A percentile compares a stretch with the other conserved stretches of the same genome.
Conservation (phyloP, 2,329 filamentous ascomycete species). For the Niveomyces coronatus region DNA sequence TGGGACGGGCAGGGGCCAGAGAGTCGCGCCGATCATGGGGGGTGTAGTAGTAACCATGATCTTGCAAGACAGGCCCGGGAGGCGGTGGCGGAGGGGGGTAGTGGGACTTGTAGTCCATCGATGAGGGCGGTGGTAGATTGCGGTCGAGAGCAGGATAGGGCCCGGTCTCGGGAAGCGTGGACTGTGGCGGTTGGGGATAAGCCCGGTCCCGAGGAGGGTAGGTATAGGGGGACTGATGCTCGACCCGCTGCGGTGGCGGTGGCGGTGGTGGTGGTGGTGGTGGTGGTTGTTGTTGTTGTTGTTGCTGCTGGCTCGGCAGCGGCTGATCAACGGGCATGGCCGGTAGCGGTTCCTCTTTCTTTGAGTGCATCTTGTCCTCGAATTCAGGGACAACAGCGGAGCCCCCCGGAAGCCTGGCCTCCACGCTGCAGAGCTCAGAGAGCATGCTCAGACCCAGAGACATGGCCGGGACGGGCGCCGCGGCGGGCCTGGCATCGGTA, state of each 20-base stretch:
- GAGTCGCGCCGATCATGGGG: conserved; percentile 21
- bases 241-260: no score
- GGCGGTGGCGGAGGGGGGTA: conserved; percentile 11
- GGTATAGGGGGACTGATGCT: conserved; percentile 3
- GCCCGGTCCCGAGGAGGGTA: conserved; percentile 7
- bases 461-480: conserved; percentile 17
- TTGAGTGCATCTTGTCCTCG: conserved; percentile 7
- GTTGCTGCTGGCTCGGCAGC: conserved; percentile 1
- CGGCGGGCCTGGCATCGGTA: conserved; percentile 24
- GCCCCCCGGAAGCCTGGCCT: conserved; percentile 17
- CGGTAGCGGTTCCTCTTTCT: conserved; percentile 17
- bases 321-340: conserved; percentile 2
- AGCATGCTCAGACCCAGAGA: conserved; percentile 22
- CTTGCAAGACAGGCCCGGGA: conserved; percentile 13
- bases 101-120: conserved; percentile 19
- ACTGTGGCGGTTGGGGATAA: conserved; percentile 7
- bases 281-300: no score
- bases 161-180: conserved; percentile 5
- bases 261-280: no score
- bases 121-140: conserved; percentile 18
- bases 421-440: conserved; percentile 25
- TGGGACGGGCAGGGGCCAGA: conserved; percentile 17
- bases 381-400: conserved; percentile 3
- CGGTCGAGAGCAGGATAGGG: conserved; percentile 17
- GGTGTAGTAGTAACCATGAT: conserved; percentile 11